phyloP scores from a whole-genome alignment of 164 flowering plant species.

The Cinnamomum chago region DNA sequence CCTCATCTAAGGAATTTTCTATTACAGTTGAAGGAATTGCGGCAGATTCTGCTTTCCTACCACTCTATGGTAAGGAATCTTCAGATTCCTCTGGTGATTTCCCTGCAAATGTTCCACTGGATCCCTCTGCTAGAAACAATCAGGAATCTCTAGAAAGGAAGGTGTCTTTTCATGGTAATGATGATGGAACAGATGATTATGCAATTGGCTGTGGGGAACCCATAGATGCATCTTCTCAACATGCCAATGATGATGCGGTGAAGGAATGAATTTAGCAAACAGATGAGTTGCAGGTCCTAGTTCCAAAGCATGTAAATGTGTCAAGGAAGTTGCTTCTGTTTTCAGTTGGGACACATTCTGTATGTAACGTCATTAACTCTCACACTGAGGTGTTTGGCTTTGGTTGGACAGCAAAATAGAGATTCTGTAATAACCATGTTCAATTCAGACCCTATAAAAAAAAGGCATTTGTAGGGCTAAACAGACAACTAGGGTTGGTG shows the following conservation, averaged over 20 bases:
- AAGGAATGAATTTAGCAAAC: neutral
- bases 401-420: too few relatives aligned
- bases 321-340: neutral
- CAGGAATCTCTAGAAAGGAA: neutral
- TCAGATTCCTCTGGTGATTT: neutral
- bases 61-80: neutral
- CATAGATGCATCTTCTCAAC: neutral
- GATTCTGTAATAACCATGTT: too few relatives aligned
- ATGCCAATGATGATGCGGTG: neutral
- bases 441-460: too few relatives aligned
- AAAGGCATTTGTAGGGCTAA: too few relatives aligned
- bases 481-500: too few relatives aligned
- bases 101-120: neutral
- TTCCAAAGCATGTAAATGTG: neutral
- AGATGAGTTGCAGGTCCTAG: neutral
- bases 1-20: slow-evolving; percentile 5
- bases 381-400: too few relatives aligned
- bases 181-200: neutral
- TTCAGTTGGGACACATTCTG: neutral
- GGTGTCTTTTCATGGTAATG: neutral
- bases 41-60: neutral
- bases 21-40: neutral
- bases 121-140: neutral
- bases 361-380: neutral
- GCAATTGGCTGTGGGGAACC: neutral